phyloP scores from a whole-genome alignment of 352 stramenopile species.

The Globisporangium alternatum region DNA sequence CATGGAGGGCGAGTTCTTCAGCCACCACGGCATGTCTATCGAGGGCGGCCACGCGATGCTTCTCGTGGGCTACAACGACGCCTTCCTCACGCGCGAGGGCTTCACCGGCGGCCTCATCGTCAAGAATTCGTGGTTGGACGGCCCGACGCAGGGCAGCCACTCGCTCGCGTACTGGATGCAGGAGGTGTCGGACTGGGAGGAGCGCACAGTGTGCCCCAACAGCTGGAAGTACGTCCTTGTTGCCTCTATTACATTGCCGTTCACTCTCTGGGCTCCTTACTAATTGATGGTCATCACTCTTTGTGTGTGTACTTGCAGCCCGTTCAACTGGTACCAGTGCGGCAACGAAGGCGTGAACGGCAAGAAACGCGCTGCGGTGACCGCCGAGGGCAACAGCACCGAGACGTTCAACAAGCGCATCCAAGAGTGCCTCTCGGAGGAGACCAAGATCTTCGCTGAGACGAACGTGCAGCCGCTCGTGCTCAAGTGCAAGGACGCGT shows the following conservation, averaged over 20 bases:
- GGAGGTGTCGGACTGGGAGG: conserved; percentile 78
- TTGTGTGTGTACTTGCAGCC: conserved; percentile 28
- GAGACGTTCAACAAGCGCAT: conserved; percentile 49
- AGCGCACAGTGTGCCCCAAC: conserved; percentile 75
- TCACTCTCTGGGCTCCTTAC: neutral
- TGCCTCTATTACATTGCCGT: too few species aligned
- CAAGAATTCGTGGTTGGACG: conserved; percentile 75
- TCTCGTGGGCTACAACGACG: conserved; percentile 77
- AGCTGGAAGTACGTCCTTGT: conserved; percentile 65
- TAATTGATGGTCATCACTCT: neutral
- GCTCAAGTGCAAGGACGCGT: conserved; percentile 54
- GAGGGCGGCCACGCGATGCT: conserved; percentile 81
- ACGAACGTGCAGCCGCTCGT: conserved; percentile 72
- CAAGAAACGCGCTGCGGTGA: conserved; percentile 6
- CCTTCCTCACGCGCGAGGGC: conserved; percentile 66
- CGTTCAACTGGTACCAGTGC: conserved; percentile 83
- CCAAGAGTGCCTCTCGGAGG: conserved; percentile 52
- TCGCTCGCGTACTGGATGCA: conserved; percentile 82
- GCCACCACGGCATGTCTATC: conserved; percentile 74
- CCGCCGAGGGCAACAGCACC: conserved; percentile 25
- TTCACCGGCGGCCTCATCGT: conserved; percentile 75
- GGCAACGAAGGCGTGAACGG: conserved; percentile 52
- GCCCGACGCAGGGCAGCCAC: conserved; percentile 62
- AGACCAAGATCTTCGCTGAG: conserved; percentile 67
- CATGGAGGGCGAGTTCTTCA: conserved; percentile 86